phyloP scores from a whole-genome alignment of 1,284 basidiomycete genomes.

The Cutaneotrichosporon spelunceum region DNA sequence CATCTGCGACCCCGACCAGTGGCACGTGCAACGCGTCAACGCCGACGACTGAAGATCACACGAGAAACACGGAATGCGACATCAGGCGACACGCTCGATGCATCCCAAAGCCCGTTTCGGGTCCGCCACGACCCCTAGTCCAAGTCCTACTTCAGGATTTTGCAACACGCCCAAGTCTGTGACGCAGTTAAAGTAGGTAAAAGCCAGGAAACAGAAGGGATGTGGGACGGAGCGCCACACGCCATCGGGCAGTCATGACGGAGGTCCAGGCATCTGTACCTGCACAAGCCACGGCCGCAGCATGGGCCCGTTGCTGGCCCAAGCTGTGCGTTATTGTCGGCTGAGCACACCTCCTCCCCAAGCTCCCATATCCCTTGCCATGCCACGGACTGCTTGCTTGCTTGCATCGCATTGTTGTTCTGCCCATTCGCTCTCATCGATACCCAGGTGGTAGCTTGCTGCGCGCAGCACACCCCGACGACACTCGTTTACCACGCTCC shows the following conservation, averaged over 20 bases:
- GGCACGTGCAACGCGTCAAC: too few relatives aligned
- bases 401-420: not conserved
- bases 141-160: too few relatives aligned
- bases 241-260: not conserved
- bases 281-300: not conserved
- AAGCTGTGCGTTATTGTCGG: too few relatives aligned
- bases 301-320: not conserved
- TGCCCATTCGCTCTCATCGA: not conserved
- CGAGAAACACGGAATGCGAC: not conserved
- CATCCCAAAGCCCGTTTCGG: not conserved
- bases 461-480: not conserved
- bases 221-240: not conserved
- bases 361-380: too few relatives aligned
- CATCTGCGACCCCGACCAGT: too few relatives aligned
- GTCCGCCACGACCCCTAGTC: not conserved
- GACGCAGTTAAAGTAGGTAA: not conserved
- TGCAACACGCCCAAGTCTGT: not conserved
- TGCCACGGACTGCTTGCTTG: too few relatives aligned
- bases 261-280: not conserved
- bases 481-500: slow-evolving; percentile 5
- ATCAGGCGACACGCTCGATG: not conserved
- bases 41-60: not conserved
- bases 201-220: not conserved
- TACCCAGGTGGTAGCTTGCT: not conserved
- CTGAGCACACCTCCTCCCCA: too few relatives aligned